Evolutionary conservation across 1,139 yeast genomes (phyloP).

Genomic region (Candida sanyaensis): DNA sequence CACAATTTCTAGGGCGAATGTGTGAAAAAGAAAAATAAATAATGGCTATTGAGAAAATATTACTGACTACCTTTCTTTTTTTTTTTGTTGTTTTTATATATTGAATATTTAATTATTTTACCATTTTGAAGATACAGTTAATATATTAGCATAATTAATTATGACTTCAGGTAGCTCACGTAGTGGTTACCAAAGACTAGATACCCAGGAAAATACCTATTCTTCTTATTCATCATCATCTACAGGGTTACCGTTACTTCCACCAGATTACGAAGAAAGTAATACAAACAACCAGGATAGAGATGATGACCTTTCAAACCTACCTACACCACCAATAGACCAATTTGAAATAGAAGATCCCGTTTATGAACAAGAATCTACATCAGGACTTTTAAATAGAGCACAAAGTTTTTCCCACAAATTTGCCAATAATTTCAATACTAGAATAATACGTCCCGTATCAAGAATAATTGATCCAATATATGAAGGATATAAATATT

Average conservation of each 20-base stretch:
- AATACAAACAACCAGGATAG: slow-evolving; percentile 10
- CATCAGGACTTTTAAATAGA: slow-evolving; percentile 24
- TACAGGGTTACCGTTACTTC: slow-evolving; percentile 15
- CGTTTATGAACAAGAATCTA: slow-evolving; percentile 16
- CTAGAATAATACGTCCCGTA: slow-evolving; percentile 53
- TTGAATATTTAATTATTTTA: not conserved
- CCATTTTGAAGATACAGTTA: not conserved
- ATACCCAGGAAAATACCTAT: slow-evolving; percentile 2
- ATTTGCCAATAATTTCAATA: slow-evolving; percentile 40
- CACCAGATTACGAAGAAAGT: slow-evolving; percentile 34
- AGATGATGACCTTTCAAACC: not conserved
- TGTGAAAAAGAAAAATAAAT: too few relatives aligned
- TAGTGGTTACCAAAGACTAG: slow-evolving; percentile 5
- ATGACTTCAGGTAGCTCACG: slow-evolving; percentile 4
- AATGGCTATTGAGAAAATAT: too few relatives aligned
- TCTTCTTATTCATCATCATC: slow-evolving; percentile 16
- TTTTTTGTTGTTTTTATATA: not conserved
- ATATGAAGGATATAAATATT: slow-evolving; percentile 53
- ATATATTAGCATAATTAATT: not conserved
- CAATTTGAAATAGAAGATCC: slow-evolving; percentile 47
- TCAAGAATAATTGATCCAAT: slow-evolving; percentile 66
- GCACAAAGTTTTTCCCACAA: slow-evolving; percentile 34
- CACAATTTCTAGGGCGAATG: too few relatives aligned
- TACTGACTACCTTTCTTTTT: not conserved
- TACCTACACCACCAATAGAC: slow-evolving; percentile 24